These are phyloP conservation scores for Apostasia ramifera DNA, from an alignment of 106 monocot species.

Conservation along the genomic window DNA sequence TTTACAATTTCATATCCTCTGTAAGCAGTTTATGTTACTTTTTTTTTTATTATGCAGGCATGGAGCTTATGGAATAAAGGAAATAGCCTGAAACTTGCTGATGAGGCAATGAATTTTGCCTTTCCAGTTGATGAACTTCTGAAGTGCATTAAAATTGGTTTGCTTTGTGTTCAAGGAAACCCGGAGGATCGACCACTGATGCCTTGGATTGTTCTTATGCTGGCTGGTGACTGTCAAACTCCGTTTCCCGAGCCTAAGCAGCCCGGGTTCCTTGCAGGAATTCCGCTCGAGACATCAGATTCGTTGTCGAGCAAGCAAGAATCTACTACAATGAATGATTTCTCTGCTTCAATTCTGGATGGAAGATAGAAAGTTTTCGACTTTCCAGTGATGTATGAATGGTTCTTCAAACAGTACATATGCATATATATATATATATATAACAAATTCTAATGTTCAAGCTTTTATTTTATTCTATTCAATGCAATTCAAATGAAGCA, in stretches of 20 bases:
- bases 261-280: constrained; percentile 13
- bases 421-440: not conserved
- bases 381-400: too few species aligned
- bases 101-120: constrained; percentile 10
- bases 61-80: constrained; percentile 41
- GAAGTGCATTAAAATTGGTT: constrained; percentile 15
- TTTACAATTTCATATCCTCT: not conserved
- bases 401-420: too few species aligned
- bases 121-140: constrained; percentile 2
- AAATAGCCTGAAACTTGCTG: constrained; percentile 16
- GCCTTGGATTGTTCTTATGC: constrained; percentile 15
- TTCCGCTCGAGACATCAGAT: not conserved
- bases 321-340: not conserved
- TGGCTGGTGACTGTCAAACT: constrained; percentile 4
- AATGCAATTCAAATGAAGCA: not conserved
- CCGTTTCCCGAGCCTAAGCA: constrained; percentile 19
- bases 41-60: constrained; percentile 8
- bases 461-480: not conserved
- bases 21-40: not conserved
- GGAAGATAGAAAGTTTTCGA: not conserved
- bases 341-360: not conserved
- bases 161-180: constrained; percentile 24
- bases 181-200: constrained; percentile 20
- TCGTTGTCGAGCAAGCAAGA: constrained; percentile 1
- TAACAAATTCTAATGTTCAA: not conserved